Percentiles rank a stretch among this genome's conserved stretches.
These are phyloP conservation scores for Cladophialophora bantiana DNA, from an alignment of 2,329 filamentous ascomycete species.

Conservation along the genomic window DNA sequence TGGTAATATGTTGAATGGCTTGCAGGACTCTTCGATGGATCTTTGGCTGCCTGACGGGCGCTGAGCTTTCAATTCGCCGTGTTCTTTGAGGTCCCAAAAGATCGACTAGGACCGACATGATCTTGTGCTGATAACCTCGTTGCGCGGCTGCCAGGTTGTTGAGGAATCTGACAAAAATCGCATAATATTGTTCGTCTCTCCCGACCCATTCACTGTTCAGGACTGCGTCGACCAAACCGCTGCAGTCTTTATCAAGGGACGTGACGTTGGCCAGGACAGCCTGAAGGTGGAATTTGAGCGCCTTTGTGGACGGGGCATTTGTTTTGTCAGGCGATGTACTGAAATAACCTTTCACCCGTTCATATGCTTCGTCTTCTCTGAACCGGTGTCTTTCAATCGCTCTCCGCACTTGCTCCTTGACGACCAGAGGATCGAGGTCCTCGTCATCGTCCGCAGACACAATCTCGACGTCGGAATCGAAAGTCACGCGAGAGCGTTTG, in stretches of 20 bases:
- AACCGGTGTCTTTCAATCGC: constrained; percentile 61
- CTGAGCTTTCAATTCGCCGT: constrained; percentile 62
- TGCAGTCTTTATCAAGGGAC: constrained; percentile 62
- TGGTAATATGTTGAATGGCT: constrained; percentile 76
- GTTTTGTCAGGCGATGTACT: constrained; percentile 54
- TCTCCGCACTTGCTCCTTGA: constrained; percentile 67
- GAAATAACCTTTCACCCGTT: constrained; percentile 63
- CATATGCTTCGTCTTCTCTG: constrained; percentile 64
- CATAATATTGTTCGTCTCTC: constrained; percentile 65
- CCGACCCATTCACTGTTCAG: constrained; percentile 68
- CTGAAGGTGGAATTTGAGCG: constrained; percentile 65
- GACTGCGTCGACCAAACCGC: constrained; percentile 64
- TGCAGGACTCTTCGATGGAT: constrained; percentile 79
- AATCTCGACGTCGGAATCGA: constrained; percentile 49
- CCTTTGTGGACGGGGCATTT: constrained; percentile 59
- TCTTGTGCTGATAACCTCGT: constrained; percentile 74
- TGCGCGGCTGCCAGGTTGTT: constrained; percentile 79
- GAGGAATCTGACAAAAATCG: constrained; percentile 63
- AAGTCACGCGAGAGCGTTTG: constrained; percentile 54
- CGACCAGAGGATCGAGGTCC: constrained; percentile 48
- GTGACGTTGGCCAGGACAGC: constrained; percentile 65
- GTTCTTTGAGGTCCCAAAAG: constrained; percentile 70
- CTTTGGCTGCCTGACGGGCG: constrained; percentile 65
- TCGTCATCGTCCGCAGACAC: constrained; percentile 41
- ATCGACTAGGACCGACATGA: constrained; percentile 80